Evolutionary conservation across 805 yeast species (phyloP).

Genomic region (Saccharomycopsis sp.): DNA sequence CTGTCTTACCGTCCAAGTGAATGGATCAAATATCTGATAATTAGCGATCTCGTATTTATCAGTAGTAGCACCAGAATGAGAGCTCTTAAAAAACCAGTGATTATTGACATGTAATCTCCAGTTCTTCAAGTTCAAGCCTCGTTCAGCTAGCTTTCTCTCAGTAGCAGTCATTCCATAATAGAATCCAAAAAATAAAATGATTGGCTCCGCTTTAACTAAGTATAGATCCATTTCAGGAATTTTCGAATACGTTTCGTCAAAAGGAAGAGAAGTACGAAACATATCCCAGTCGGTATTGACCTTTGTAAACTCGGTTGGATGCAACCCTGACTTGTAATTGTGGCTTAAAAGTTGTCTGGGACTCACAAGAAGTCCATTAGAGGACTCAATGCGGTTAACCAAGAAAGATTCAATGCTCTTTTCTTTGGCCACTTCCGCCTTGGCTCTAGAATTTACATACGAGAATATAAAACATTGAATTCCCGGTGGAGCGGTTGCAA

Average conservation of each 20-base stretch:
- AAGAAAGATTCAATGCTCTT: neutral
- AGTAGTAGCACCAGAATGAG: neutral
- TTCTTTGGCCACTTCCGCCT: neutral
- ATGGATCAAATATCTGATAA: conserved; percentile 19
- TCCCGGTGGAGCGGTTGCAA: conserved; percentile 26
- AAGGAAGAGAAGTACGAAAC: conserved; percentile 7
- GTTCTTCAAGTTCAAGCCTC: conserved; percentile 16
- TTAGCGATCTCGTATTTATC: conserved; percentile 9
- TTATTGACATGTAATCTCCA: conserved; percentile 17
- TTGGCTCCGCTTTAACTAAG: conserved; percentile 9
- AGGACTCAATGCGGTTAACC: neutral
- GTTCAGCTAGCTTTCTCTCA: conserved; percentile 15
- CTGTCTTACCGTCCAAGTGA: conserved; percentile 13
- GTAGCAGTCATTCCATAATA: conserved; percentile 15
- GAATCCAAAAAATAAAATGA: conserved; percentile 19
- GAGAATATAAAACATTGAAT: conserved; percentile 29
- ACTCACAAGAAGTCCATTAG: conserved; percentile 7
- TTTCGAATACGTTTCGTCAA: neutral
- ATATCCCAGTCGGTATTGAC: conserved; percentile 17
- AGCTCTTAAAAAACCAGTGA: conserved; percentile 15
- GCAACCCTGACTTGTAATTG: conserved; percentile 7
- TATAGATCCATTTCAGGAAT: conserved; percentile 7
- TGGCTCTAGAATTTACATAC: conserved; percentile 19
- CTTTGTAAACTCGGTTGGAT: conserved; percentile 14
- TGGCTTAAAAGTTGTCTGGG: conserved; percentile 8